phyloP scores from a whole-genome alignment of 75 land plant genomes.

The Selaginella moellendorffii region DNA sequence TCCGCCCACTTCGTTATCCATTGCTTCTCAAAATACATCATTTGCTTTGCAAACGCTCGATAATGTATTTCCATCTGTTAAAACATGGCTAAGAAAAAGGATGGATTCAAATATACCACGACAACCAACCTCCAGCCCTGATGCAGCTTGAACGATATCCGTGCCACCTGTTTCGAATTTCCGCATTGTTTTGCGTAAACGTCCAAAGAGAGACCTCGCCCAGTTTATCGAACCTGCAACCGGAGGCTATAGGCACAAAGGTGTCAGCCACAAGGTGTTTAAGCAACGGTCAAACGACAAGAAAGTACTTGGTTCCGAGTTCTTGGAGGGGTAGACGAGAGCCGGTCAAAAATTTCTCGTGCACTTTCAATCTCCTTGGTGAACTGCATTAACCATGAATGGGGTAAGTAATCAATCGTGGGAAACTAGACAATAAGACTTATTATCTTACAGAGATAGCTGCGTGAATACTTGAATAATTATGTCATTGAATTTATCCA shows the following conservation, averaged over 20 bases:
- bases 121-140: constrained; percentile 19
- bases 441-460: neutral
- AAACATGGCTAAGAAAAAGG: neutral
- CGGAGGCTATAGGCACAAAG: constrained; percentile 21
- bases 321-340: constrained; percentile 12
- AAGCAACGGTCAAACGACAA: no score
- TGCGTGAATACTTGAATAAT: constrained; percentile 16
- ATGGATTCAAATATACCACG: neutral
- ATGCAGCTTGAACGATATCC: constrained; percentile 18
- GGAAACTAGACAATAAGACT: no score
- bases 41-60: constrained; percentile 20
- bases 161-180: constrained; percentile 14
- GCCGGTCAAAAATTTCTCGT: constrained; percentile 18
- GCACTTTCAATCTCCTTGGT: constrained; percentile 22
- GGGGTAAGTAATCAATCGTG: neutral
- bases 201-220: constrained; percentile 26
- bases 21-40: constrained; percentile 22
- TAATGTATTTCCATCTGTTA: constrained; percentile 27
- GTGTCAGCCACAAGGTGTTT: no score
- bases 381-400: constrained; percentile 12
- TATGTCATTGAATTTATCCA: constrained; percentile 27
- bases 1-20: constrained; percentile 23
- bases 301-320: constrained; percentile 31
- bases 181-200: constrained; percentile 24
- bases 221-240: constrained; percentile 29